Evolutionary conservation across 768 basidiomycete species (phyloP), one percentile per base, ranked within the genome.

Genomic region (Rhizopogon roseolus): DNA sequence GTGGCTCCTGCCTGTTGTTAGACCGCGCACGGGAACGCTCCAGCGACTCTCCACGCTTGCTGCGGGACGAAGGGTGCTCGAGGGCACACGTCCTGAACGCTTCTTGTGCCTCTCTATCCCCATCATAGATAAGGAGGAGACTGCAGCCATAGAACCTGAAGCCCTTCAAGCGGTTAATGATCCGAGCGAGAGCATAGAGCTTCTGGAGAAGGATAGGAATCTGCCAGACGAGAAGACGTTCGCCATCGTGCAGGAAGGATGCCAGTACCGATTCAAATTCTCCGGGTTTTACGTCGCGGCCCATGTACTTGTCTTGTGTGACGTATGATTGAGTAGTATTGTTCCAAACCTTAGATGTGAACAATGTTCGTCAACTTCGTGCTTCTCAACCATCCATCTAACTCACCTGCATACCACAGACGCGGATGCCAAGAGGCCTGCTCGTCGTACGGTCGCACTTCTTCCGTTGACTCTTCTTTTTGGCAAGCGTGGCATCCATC

Each of bases 141-240:
- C 90, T 93, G 72, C 96, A 98, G 13, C 97, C 97, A 66, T 99
- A 99, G 71, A 99, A 98, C 46, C 97, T 85, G 73, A 91, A 99
- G n/a, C 97, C 93, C 62, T 88, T 90, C 56, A 99, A 75, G 7
- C 88, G 82, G 66, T 86, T 79, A 62, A 98, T 80, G 72, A 98
- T 97, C 45, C 86, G 82, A 25, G 96, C 95, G 45, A 99, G 82
- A n/a, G 86, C 85, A 66, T 95, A 95, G 16, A 99, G 75, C 73
- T 98, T 97, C 66, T 88, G 88, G 46, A 98, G 81, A 48, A 98
- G 79, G 55, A 82, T 70, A 2, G 97, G 97, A 60, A 99, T 97
- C 61, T 98, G 97, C 66, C 97, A 87, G 34, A 86, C 83, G 59
- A 98, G 79, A 28, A 98, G 73, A 11, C 78, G 78, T 60, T 90